Evolutionary conservation across 2,329 filamentous ascomycete species (phyloP), one percentile per base, ranked within the genome.

Genomic region (Trichothecium sympodiale): DNA sequence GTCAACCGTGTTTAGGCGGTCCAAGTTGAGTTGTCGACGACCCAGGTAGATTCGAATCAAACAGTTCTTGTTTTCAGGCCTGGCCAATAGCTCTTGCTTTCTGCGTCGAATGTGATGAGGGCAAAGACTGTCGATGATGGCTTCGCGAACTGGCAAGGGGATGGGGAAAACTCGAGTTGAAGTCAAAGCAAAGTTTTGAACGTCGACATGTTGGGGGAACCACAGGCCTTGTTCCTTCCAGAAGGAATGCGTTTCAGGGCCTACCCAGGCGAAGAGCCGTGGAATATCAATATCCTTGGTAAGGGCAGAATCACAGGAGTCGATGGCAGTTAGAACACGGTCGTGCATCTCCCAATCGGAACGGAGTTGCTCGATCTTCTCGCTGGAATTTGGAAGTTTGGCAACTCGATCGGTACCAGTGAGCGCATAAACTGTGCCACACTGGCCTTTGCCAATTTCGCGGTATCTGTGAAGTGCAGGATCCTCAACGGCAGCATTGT

Each of bases 11-110:
- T n/a, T n/a, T 18, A 8, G 17, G 16, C 13, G 17, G 18, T 14
- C 17, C 25, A 31, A 34, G 14, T 14, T 33, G 13, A 16, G 29
- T 20, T 34, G 23, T 18, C 36, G 36, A 30, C 36, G 36, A 17
- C 36, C 36, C 4, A 38, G 36, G 17, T 38, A 38, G 14, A 38
- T 17, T 10, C 36, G 36, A 30, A 38, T 23, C n/a, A 38, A 32
- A 15, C 36, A 38, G 26, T 32, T 35, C 27, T 38, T 18, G 15
- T 38, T 38, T 26, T 30, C 36, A 5, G 31, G 25, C 36, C 15
- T 32, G n/a, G 31, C 31, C 6, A 38, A 17, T 23, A 38, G 35
- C 23, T 17, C 23, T 13, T 34, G 31, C 36, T 38, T 38, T 17
- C 13, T n/a, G 14, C 17, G 29, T 26, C 13, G 15, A 16, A 38